Evolutionary conservation across 257 asterid species (phyloP).

Genomic region (Mentha longifolia): DNA sequence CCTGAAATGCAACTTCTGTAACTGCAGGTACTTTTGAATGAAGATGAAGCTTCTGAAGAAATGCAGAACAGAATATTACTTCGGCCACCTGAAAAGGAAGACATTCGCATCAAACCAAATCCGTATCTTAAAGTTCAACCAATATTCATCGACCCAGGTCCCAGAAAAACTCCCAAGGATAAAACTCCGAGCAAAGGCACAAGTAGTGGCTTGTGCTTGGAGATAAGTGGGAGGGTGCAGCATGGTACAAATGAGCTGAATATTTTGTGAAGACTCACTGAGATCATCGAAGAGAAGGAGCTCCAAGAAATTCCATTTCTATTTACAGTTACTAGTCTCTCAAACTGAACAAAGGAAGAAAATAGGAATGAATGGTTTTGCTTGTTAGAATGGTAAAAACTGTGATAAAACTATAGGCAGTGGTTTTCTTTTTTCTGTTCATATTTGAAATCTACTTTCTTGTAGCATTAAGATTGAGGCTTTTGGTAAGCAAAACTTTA

Average conservation of each 20-base stretch:
- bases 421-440: not conserved
- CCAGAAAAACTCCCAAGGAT: slow-evolving; percentile 56
- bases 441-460: not conserved
- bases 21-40: slow-evolving; percentile 80
- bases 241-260: slow-evolving; percentile 56
- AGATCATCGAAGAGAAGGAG: not conserved
- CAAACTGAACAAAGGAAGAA: not conserved
- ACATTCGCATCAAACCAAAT: slow-evolving; percentile 72
- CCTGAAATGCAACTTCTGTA: slow-evolving; percentile 13
- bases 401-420: not conserved
- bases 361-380: not conserved
- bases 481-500: not conserved
- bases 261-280: slow-evolving; percentile 33
- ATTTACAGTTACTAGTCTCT: not conserved
- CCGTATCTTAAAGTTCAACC: slow-evolving; percentile 80
- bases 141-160: slow-evolving; percentile 76
- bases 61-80: slow-evolving; percentile 65
- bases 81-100: slow-evolving; percentile 63
- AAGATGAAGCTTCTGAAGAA: slow-evolving; percentile 75
- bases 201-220: slow-evolving; percentile 71
- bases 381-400: not conserved
- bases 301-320: not conserved
- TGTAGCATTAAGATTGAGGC: not conserved
- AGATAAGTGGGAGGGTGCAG: slow-evolving; percentile 92
- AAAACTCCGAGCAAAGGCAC: slow-evolving; percentile 40